Conservation (phyloP, 2,329 filamentous ascomycete species). For the Periconia sp. region DNA sequence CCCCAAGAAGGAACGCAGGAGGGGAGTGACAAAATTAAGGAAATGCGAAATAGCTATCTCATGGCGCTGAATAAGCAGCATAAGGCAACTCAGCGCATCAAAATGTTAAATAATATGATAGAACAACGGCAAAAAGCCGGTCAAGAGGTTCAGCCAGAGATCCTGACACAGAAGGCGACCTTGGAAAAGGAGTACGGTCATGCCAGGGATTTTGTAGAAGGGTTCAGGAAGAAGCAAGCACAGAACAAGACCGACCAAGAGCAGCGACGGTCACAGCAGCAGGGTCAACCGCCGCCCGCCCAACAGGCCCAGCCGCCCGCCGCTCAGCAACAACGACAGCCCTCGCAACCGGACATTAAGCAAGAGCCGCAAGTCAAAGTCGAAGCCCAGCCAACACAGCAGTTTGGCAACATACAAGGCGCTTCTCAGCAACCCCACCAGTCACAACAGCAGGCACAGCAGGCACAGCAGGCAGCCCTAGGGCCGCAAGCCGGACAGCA, state of each 20-base stretch:
- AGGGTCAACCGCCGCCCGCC: constrained; percentile 20
- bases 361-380: constrained; percentile 44
- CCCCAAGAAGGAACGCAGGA: constrained; percentile 42
- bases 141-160: constrained; percentile 41
- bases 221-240: constrained; percentile 42
- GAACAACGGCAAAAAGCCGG: constrained; percentile 37
- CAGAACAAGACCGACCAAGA: constrained; percentile 40
- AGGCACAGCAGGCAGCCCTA: constrained; percentile 14
- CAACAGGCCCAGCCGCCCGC: constrained; percentile 31
- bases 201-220: constrained; percentile 40
- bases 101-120: constrained; percentile 33
- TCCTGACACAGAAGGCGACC: constrained; percentile 31
- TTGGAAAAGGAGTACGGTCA: constrained; percentile 36
- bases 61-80: constrained; percentile 43
- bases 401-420: constrained; percentile 32
- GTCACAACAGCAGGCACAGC: constrained; percentile 25
- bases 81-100: constrained; percentile 29
- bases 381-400: constrained; percentile 35
- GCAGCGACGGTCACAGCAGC: constrained; percentile 40
- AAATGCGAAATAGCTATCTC: constrained; percentile 42
- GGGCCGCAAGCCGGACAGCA: constrained; percentile 20
- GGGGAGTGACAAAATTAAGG: constrained; percentile 42
- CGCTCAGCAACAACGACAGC: constrained; percentile 34
- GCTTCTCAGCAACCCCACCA: constrained; percentile 15
- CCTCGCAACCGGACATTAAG: constrained; percentile 36